These are phyloP conservation scores for Metarhizium guizhouense DNA, from an alignment of 2,329 filamentous ascomycete genomes.

Conservation along the genomic window DNA sequence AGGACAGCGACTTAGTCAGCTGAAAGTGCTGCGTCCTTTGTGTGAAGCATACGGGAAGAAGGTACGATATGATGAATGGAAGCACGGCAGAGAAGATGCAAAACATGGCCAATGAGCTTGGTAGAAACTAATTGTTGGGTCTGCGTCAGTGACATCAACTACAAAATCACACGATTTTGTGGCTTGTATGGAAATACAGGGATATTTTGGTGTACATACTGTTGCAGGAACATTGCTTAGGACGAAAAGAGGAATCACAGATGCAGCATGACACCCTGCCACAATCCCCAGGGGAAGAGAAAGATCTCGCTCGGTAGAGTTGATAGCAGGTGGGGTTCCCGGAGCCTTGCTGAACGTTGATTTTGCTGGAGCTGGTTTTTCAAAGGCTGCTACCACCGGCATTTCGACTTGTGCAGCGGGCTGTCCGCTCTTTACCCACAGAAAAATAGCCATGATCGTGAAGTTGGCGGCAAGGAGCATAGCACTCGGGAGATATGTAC, in stretches of 20 bases:
- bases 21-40: constrained; percentile 62
- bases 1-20: constrained; percentile 80
- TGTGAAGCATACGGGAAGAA: constrained; percentile 41
- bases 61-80: constrained; percentile 45
- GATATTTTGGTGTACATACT: constrained; percentile 37
- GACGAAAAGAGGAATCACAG: constrained; percentile 72
- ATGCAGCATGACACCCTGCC: constrained; percentile 62
- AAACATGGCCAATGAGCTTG: constrained; percentile 50
- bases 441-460: constrained; percentile 84
- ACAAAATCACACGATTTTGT: not conserved
- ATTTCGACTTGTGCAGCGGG: constrained; percentile 2
- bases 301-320: constrained; percentile 51
- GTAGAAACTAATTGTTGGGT: constrained; percentile 40
- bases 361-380: constrained; percentile 17
- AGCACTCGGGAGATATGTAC: constrained; percentile 93
- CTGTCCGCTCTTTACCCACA: constrained; percentile 86
- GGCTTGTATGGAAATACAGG: not conserved
- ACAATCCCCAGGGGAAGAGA: constrained; percentile 69
- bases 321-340: not conserved
- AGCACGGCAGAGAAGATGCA: constrained; percentile 44
- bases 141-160: not conserved
- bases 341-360: constrained; percentile 13
- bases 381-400: not conserved
- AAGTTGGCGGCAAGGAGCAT: constrained; percentile 95
- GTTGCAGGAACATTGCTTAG: constrained; percentile 65